Base-by-base conservation (phyloP, 2,329 filamentous ascomycete genomes). In the Dryadomyces quercivorus region DNA sequence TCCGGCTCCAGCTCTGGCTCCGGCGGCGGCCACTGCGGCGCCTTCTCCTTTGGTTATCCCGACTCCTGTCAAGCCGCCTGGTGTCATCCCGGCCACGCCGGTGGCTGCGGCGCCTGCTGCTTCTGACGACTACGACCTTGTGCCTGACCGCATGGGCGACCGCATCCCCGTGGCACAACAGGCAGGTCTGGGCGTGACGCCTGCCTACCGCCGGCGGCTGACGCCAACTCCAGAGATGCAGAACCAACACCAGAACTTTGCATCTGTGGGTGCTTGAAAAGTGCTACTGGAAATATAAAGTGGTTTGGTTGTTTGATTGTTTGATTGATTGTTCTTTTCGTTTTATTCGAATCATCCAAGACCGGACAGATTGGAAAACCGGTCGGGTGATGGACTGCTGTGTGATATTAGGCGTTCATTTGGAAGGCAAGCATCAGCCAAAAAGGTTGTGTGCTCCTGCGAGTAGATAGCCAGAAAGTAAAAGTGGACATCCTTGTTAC, bases 131-230 rank as follows among this genome's bases (percentile, higher is more conserved):
- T 71, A 75, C 26, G 81, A 84, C 49, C 67, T 84, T 49, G 64
- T 82, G n/a, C 80, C 78, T 13, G 81, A 84, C 62, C 73, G 78
- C 53, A 82, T 82, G 79, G 77, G 76, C 7, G 76, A 77, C 55
- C 75, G 78, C 53, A 75, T 81, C 44, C 71, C 73, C 44, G 22
- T 34, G 12, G 16, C 31, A 16, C 31, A 26, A 5, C 15, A 20
- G 21, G 26, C 26, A 12, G 22, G 56, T 46, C 56, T 61, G 18
- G 51, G 52, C n/a, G 54, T 55, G 15, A 47, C 54, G 46, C 59
- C 59, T 9, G 54, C 54, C 10, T 61, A 57, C 58, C 59, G 58
- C 54, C 58, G 63, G 48, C 68, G 75, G 26, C 61, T 76, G 58
- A 77, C 75, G 8, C 75, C 75, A 2, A 74, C 71, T 54, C 74